phyloP scores from a whole-genome alignment of 2,329 filamentous ascomycete species.

The Colletotrichum scovillei region DNA sequence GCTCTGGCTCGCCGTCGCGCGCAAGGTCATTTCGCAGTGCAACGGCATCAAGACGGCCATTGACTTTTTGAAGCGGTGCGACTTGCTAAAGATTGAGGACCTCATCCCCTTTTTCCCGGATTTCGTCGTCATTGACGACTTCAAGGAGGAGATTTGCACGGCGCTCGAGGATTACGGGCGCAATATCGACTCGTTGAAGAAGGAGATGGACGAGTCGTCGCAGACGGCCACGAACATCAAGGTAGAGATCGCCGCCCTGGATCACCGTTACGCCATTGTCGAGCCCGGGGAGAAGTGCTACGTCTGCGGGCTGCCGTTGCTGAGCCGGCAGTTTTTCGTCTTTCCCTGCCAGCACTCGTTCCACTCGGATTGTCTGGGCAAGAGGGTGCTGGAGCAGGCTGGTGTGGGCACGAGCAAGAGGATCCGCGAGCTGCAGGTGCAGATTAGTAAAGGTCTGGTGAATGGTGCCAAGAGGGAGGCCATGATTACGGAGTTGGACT shows the following conservation, averaged over 20 bases:
- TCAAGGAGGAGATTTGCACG: slow-evolving; percentile 96
- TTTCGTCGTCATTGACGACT: slow-evolving; percentile 98
- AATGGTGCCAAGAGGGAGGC: slow-evolving; percentile 80
- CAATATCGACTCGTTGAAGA: slow-evolving; percentile 87
- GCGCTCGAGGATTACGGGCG: slow-evolving; percentile 94
- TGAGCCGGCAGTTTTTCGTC: slow-evolving; percentile 95
- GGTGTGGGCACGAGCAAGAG: slow-evolving; percentile 80
- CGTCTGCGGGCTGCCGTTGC: slow-evolving; percentile 84
- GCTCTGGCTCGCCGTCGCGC: slow-evolving; percentile 94
- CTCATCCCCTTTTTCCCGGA: slow-evolving; percentile 98
- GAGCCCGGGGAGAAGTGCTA: slow-evolving; percentile 96
- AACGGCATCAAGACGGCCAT: slow-evolving; percentile 93
- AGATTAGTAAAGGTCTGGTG: slow-evolving; percentile 81
- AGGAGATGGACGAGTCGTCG: slow-evolving; percentile 95
- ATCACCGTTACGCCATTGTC: slow-evolving; percentile 93
- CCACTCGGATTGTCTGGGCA: slow-evolving; percentile 92
- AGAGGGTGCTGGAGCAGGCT: slow-evolving; percentile 84
- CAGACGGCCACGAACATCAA: slow-evolving; percentile 92
- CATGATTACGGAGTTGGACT: slow-evolving; percentile 89
- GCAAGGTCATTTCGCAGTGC: slow-evolving; percentile 89
- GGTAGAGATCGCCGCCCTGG: slow-evolving; percentile 85
- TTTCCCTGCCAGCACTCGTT: slow-evolving; percentile 99
- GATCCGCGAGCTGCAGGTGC: slow-evolving; percentile 86
- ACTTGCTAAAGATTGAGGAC: slow-evolving; percentile 94
- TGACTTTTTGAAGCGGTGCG: slow-evolving; percentile 91